Percentiles rank a stretch among this genome's conserved stretches.
phyloP scores from a whole-genome alignment of 371 early-diverging fungal species.

The Syncephalastrum monosporum region DNA sequence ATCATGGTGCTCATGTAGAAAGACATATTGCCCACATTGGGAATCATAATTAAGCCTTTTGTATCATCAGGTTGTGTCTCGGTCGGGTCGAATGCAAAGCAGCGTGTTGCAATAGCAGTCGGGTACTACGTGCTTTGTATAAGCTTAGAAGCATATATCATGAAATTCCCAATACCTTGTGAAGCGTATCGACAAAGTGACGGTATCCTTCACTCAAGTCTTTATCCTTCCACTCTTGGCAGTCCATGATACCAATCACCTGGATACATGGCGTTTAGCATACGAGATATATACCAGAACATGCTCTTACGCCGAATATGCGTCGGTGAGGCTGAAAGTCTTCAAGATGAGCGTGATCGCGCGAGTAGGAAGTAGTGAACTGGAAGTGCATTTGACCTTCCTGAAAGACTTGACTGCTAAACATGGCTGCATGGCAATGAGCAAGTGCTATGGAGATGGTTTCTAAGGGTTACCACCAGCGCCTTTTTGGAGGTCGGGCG shows the following conservation, averaged over 20 bases:
- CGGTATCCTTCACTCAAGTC: constrained; percentile 63
- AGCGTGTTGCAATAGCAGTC: constrained; percentile 68
- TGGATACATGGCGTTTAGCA: constrained; percentile 13
- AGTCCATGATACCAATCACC: constrained; percentile 86
- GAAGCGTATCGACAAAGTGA: constrained; percentile 60
- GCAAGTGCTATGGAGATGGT: not conserved
- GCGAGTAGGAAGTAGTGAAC: constrained; percentile 66
- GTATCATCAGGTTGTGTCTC: constrained; percentile 74
- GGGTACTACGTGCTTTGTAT: constrained; percentile 57
- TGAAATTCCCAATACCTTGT: constrained; percentile 46
- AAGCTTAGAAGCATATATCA: not conserved
- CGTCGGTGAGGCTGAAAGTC: constrained; percentile 79
- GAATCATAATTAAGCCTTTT: constrained; percentile 77
- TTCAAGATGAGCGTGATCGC: constrained; percentile 64
- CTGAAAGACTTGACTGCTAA: constrained; percentile 60
- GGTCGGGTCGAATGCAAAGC: constrained; percentile 83
- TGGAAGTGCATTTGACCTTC: constrained; percentile 81
- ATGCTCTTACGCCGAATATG: constrained; percentile 66
- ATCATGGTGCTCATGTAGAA: constrained; percentile 81
- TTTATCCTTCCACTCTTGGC: constrained; percentile 68
- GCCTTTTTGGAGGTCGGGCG: constrained; percentile 55
- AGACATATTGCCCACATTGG: constrained; percentile 77
- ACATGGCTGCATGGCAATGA: constrained; percentile 38
- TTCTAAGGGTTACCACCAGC: constrained; percentile 36
- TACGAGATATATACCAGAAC: not conserved